These are phyloP conservation scores for Mycena sp. DNA, from an alignment of 1,284 basidiomycete genomes.

Conservation along the genomic window DNA sequence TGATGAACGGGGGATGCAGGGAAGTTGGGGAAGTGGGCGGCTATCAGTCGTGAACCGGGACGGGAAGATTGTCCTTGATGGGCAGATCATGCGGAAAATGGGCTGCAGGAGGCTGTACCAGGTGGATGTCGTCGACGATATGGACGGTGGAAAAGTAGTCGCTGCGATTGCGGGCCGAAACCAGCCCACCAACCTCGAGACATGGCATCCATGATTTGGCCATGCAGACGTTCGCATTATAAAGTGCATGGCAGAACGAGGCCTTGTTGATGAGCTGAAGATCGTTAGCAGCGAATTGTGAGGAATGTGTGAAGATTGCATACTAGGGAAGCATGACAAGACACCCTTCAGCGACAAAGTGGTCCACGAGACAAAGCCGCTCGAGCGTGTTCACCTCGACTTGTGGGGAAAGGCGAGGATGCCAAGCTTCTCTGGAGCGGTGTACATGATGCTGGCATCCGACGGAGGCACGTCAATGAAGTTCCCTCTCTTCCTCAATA, in stretches of 20 bases:
- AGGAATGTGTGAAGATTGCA: constrained; percentile 19
- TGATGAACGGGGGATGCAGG: neutral
- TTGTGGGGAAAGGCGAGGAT: neutral
- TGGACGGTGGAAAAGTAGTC: constrained; percentile 5
- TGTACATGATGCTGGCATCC: constrained; percentile 32
- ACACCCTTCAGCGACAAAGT: neutral
- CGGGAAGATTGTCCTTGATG: neutral
- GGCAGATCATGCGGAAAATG: neutral
- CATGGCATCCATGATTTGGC: constrained; percentile 33
- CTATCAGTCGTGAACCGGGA: neutral
- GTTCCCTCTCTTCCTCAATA: constrained; percentile 20
- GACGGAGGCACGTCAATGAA: constrained; percentile 20
- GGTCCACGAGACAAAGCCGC: neutral
- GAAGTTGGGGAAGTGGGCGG: neutral
- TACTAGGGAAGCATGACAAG: neutral
- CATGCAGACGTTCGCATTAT: constrained; percentile 30
- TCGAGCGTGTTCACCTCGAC: neutral
- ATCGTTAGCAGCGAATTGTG: constrained; percentile 4
- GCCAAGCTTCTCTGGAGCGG: constrained; percentile 3
- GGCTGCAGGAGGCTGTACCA: neutral
- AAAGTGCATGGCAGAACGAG: constrained; percentile 4
- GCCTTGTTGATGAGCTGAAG: constrained; percentile 31
- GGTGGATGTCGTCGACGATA: neutral
- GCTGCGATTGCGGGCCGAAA: constrained; percentile 20
- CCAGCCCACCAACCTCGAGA: constrained; percentile 24